Conservation (phyloP, 2,329 filamentous ascomycete species). For the Fusarium lateritium region DNA sequence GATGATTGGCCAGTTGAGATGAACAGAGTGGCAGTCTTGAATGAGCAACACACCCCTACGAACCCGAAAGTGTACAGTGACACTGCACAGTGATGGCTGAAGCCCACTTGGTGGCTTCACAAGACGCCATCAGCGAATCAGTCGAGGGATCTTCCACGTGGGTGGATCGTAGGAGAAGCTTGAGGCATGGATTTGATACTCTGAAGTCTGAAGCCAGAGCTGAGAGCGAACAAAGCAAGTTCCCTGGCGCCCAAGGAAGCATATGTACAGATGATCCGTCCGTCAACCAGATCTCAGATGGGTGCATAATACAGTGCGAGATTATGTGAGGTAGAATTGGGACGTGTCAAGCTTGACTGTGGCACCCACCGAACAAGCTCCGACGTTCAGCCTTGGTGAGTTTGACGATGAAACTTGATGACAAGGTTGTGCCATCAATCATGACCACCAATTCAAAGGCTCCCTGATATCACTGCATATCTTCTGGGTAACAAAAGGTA, state of each 20-base stretch:
- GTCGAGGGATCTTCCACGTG: constrained; percentile 37
- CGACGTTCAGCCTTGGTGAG: constrained; percentile 11
- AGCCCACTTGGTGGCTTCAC: constrained; percentile 38
- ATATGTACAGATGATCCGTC: neutral
- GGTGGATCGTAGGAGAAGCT: constrained; percentile 35
- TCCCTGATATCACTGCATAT: neutral
- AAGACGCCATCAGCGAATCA: constrained; percentile 40
- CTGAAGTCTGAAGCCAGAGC: neutral
- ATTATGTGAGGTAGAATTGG: constrained; percentile 14
- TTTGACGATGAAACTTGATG: constrained; percentile 6
- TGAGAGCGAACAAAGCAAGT: constrained; percentile 19
- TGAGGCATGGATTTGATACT: constrained; percentile 14
- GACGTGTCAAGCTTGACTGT: constrained; percentile 12
- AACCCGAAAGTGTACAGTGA: constrained; percentile 32
- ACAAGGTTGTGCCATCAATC: constrained; percentile 2
- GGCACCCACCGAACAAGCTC: constrained; percentile 26
- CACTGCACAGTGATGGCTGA: constrained; percentile 30
- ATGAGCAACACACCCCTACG: constrained; percentile 26
- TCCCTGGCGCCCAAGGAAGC: constrained; percentile 22
- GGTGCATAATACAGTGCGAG: constrained; percentile 27
- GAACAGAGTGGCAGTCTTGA: constrained; percentile 28
- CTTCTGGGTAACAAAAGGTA: neutral
- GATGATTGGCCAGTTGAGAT: constrained; percentile 34
- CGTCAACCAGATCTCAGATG: constrained; percentile 33
- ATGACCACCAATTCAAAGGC: neutral